Evolutionary conservation across 257 asterid genomes (phyloP).

Genomic region (Solanum ossicruentum): DNA sequence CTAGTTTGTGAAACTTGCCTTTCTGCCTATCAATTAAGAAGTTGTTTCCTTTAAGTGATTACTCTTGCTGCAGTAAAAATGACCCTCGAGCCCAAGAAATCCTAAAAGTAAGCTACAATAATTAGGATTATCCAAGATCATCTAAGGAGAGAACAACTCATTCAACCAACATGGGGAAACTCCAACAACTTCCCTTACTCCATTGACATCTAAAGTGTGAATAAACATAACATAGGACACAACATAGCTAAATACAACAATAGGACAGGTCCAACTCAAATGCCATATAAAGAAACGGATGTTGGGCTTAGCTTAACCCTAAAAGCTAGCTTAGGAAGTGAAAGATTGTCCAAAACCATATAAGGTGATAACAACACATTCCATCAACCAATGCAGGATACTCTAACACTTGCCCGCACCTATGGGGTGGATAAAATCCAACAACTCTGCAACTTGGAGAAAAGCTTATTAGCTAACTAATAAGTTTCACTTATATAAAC

Average conservation of each 20-base stretch:
- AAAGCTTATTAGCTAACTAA: background rate
- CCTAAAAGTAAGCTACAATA: background rate
- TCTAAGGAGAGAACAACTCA: background rate
- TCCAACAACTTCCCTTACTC: background rate
- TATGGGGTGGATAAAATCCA: background rate
- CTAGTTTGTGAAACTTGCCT: background rate
- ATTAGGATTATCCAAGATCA: background rate
- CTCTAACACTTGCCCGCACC: background rate
- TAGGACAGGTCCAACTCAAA: background rate
- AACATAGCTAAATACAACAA: background rate
- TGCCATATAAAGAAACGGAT: background rate
- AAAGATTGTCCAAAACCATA: background rate
- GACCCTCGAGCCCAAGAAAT: background rate
- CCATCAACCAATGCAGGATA: background rate
- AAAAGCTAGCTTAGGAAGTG: background rate
- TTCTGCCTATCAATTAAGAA: background rate
- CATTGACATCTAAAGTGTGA: background rate
- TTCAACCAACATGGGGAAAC: background rate
- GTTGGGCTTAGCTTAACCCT: background rate
- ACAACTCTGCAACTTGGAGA: background rate
- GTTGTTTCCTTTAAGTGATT: background rate
- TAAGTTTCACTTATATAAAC: background rate
- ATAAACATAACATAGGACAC: background rate
- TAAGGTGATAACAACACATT: background rate
- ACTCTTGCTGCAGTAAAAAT: background rate